Base-by-base conservation (phyloP, 352 stramenopile genomes). In the Globisporangium nodosum region DNA sequence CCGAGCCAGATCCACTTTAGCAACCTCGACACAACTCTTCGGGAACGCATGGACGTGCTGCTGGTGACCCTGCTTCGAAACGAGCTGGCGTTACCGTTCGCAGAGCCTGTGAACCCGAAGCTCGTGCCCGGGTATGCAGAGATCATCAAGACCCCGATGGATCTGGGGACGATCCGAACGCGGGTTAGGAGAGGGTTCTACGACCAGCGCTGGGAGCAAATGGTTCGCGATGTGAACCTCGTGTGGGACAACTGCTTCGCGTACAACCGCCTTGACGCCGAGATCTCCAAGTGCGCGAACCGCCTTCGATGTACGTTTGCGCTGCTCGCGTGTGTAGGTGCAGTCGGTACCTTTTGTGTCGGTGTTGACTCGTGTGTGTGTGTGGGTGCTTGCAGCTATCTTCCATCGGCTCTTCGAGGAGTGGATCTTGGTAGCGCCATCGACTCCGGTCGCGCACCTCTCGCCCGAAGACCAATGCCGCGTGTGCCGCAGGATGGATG, bases 101-200 rank as follows among this genome's bases (percentile, higher is more conserved):
- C 77, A 0, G 61, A 76, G 5, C 86, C 86, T 5, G 86, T 95
- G 52, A 78, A 90, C 33, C 56, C 70, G 12, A 73, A 83, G 2
- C 76, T 85, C 24, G 76, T 96, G 1, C 84, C 79, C 16, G 82
- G 80, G 15, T 96, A 96, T 55, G 55, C 62, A 3, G 68, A 80
- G 40, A 51, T 95, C 30, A 77, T 95, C 57, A 85, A 84, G 50
- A 47, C 79, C 7, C 88, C 91, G 18, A 97, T 98, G 87, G 93
- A 98, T 65, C 66, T 98, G 5, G 82, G 82, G 5, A 98, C 94
- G 27, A 78, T 98, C 42, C 85, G 81, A 21, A 71, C 76, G 31
- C 86, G 91, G 20, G 71, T 98, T 35, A 62, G 35, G 11, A 65
- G 71, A 15, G 81, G 81, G 1, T 78, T 73, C 46, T 92, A 93